A percentile compares a stretch with the other conserved stretches of the same genome.
phyloP scores from a whole-genome alignment of 2,329 filamentous ascomycete species.

The Fusarium neocosmosporiellum region DNA sequence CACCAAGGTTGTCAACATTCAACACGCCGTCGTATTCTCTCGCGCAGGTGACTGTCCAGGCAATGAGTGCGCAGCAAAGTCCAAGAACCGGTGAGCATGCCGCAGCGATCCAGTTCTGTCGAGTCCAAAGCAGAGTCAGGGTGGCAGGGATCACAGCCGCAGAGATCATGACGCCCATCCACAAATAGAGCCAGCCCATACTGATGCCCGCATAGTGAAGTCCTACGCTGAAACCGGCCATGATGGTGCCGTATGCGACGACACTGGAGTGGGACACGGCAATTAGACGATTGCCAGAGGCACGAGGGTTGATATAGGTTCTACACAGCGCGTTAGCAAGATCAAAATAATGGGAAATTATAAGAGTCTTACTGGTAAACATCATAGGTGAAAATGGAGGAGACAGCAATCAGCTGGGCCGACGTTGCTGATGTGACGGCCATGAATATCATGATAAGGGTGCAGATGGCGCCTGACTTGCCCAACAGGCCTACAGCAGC shows the following conservation, averaged over 20 bases:
- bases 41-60: conserved; percentile 78
- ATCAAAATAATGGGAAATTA: fast-evolving
- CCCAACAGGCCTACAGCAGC: conserved; percentile 84
- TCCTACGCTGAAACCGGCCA: conserved; percentile 82
- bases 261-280: conserved; percentile 82
- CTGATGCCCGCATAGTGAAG: conserved; percentile 79
- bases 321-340: neutral
- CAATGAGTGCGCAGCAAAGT: conserved; percentile 72
- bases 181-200: conserved; percentile 89
- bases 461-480: conserved; percentile 39
- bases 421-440: conserved; percentile 87
- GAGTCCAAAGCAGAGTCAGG: conserved; percentile 82
- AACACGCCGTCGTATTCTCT: conserved; percentile 76
- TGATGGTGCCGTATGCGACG: conserved; percentile 76
- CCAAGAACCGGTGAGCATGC: conserved; percentile 75
- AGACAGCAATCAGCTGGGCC: conserved; percentile 84
- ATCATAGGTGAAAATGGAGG: conserved; percentile 71
- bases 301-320: conserved; percentile 73
- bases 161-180: conserved; percentile 93
- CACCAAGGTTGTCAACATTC: conserved; percentile 79
- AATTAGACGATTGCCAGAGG: conserved; percentile 80
- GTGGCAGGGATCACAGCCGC: conserved; percentile 86
- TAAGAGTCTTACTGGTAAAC: conserved; percentile 19
- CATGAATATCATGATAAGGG: conserved; percentile 43
- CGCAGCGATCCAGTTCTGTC: conserved; percentile 80